These are phyloP conservation scores for Fusarium chlamydosporum DNA, from an alignment of 2,329 filamentous ascomycete genomes.

Conservation along the genomic window DNA sequence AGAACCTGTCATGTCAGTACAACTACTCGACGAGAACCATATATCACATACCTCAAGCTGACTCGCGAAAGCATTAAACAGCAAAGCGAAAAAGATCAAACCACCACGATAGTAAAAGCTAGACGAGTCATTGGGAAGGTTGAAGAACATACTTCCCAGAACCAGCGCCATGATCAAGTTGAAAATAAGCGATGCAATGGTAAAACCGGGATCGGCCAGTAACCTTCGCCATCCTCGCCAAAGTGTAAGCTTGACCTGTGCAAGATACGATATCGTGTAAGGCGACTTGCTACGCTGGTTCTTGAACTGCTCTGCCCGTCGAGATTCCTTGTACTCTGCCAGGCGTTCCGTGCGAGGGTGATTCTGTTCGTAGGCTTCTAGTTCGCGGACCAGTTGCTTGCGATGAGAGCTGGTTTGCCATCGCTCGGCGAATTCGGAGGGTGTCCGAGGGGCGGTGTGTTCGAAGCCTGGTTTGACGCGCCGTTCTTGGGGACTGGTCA, in stretches of 20 bases:
- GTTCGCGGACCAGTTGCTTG: constrained; percentile 51
- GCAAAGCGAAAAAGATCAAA: constrained; percentile 65
- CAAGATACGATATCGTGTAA: constrained; percentile 62
- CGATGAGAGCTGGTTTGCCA: constrained; percentile 52
- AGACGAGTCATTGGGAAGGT: constrained; percentile 59
- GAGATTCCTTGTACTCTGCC: constrained; percentile 42
- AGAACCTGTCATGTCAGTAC: constrained; percentile 44
- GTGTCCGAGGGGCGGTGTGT: constrained; percentile 53
- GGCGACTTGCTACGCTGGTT: constrained; percentile 62
- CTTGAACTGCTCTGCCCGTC: constrained; percentile 46
- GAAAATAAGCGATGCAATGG: constrained; percentile 58
- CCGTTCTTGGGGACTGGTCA: constrained; percentile 60
- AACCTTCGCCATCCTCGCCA: constrained; percentile 58
- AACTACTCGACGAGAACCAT: no score
- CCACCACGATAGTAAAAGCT: constrained; percentile 64
- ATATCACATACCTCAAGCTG: constrained; percentile 53
- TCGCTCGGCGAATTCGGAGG: constrained; percentile 56
- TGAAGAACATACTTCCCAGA: constrained; percentile 67
- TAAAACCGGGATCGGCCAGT: constrained; percentile 58
- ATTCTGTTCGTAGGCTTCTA: constrained; percentile 49
- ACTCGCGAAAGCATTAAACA: constrained; percentile 65
- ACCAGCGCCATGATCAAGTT: constrained; percentile 66
- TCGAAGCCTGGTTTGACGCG: constrained; percentile 53
- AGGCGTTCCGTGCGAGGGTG: constrained; percentile 43
- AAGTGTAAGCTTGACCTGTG: constrained; percentile 62